Base-by-base conservation (phyloP, 2,329 filamentous ascomycete species). In the Cryoendolithus antarcticus region DNA sequence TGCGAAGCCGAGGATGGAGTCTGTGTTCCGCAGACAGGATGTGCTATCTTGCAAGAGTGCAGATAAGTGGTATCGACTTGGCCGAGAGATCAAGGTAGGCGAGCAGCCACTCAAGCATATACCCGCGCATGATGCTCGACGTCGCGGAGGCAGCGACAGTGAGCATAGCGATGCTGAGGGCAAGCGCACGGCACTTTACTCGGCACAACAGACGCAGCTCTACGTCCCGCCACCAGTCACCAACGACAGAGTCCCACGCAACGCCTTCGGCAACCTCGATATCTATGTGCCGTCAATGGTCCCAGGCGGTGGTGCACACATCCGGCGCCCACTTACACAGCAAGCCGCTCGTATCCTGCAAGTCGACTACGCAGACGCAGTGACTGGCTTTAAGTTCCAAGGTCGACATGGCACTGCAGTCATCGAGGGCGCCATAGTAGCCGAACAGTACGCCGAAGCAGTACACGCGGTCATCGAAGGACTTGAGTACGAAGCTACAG, bases 61-160 rank as follows among this genome's bases (percentile, higher is more conserved):
- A 3, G 86, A 93, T 48, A 86, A 82, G 46, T 98, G 91, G 93
- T 95, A 91, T 59, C 77, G 88, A 2, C 63, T 89, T 43, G 91
- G 91, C 0, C 72, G 86, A 19, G 80, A 86, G 46, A 75, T 98
- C 6, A 84, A 77, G 48, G 63, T 75, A 0, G 77, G 81, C 9
- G 84, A 94, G 57, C 80, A 91, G 40, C 85, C 91, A 0, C 70
- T 83, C 9, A 96, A 94, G 56, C 80, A 80, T 55, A 59, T 67
- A 33, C 59, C 58, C 51, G 27, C 63, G 10, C 45, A 51, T n/a
- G 29, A 34, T 11, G 45, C 44, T 36, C 40, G 45, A 13, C 42
- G 44, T 3, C 43, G 42, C 21, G 45, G 46, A 9, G 41, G 32
- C 27, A 54, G 54, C 28, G 61, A 62, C 1, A 27, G 24, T 27